Conservation (phyloP, 2,329 filamentous ascomycete genomes). For the Leptographium flavum region DNA sequence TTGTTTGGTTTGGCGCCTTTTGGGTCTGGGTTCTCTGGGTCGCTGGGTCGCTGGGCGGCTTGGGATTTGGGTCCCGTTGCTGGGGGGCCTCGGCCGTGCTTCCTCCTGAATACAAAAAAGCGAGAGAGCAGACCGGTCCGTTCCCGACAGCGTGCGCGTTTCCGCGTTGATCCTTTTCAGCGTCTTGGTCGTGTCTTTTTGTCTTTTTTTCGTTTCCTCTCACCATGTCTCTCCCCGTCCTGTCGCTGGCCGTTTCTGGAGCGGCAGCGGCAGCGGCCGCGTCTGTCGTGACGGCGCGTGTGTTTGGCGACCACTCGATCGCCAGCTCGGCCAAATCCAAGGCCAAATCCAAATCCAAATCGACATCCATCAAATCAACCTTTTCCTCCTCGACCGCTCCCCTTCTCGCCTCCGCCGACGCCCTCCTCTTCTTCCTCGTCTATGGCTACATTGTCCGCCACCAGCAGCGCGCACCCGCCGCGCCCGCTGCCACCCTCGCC, state of each 20-base stretch:
- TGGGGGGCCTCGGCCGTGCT: too few species aligned
- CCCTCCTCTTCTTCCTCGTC: slow-evolving; percentile 75
- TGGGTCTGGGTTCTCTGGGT: too few species aligned
- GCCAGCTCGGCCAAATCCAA: too few species aligned
- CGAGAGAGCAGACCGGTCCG: too few species aligned
- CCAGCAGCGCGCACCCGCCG: slow-evolving; percentile 5
- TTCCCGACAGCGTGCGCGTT: background rate
- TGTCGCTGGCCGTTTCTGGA: slow-evolving; percentile 72
- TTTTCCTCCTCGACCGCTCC: background rate
- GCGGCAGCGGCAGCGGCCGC: slow-evolving; percentile 66
- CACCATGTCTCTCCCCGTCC: slow-evolving; percentile 43
- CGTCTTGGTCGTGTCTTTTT: background rate
- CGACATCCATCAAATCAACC: background rate
- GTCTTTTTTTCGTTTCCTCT: background rate
- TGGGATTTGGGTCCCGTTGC: too few species aligned
- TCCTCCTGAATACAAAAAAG: too few species aligned
- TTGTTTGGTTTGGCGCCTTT: too few species aligned
- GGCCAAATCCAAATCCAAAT: background rate
- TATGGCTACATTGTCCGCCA: slow-evolving; percentile 38
- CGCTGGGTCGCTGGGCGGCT: too few species aligned
- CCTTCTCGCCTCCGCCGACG: too few species aligned
- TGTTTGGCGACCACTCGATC: too few species aligned
- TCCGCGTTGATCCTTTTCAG: background rate
- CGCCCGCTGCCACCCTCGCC: slow-evolving; percentile 11
- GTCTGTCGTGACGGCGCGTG: slow-evolving; percentile 65